These are phyloP conservation scores for Aspergillus avenaceus DNA, from an alignment of 495 filamentous ascomycete species.

Conservation along the genomic window DNA sequence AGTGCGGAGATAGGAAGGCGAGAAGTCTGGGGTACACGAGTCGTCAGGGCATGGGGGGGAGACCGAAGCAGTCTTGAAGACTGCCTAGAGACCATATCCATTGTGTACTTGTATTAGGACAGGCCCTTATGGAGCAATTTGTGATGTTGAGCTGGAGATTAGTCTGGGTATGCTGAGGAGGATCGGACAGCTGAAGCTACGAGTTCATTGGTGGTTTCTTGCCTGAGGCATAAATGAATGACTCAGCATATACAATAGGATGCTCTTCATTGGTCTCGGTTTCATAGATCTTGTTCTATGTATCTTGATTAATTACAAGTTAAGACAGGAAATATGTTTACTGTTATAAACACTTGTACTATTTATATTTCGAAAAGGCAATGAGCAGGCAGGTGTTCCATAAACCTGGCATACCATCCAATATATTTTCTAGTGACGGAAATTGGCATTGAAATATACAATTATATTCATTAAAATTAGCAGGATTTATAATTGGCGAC, in stretches of 20 bases:
- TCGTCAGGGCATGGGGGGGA: conserved; percentile 5
- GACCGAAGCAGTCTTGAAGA: conserved; percentile 34
- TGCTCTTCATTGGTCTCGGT: neutral
- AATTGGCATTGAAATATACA: no score
- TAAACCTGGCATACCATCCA: no score
- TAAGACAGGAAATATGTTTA: no score
- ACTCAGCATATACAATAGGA: neutral
- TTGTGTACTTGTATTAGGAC: conserved; percentile 13
- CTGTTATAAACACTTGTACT: no score
- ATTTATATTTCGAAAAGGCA: no score
- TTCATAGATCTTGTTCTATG: neutral
- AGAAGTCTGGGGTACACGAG: conserved; percentile 5
- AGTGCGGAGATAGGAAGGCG: conserved; percentile 17
- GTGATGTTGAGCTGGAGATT: conserved; percentile 10
- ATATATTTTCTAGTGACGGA: no score
- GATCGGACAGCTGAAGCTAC: conserved; percentile 14
- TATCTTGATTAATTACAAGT: no score
- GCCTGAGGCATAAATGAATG: conserved; percentile 24
- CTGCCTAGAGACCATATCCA: conserved; percentile 40
- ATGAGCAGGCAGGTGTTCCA: no score
- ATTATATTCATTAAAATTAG: no score
- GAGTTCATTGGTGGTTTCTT: conserved; percentile 6
- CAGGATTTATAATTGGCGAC: no score
- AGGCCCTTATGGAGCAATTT: neutral
- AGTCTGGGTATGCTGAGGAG: conserved; percentile 13